phyloP scores from a whole-genome alignment of 2,329 filamentous ascomycete species.

The Fusarium globosum region DNA sequence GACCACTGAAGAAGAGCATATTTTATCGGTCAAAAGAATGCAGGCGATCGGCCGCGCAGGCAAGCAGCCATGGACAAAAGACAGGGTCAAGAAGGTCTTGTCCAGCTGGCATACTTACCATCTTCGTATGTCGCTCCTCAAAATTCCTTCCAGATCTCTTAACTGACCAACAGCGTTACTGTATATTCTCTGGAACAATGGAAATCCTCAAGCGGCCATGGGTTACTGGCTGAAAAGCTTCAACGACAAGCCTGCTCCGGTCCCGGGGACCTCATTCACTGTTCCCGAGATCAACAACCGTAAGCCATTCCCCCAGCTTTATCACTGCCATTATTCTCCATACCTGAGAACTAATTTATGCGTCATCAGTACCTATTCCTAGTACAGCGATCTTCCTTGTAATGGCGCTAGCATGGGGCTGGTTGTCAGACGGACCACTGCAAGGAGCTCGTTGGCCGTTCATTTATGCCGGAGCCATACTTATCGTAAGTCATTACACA shows the following conservation, averaged over 20 bases:
- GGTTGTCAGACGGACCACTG: constrained; percentile 33
- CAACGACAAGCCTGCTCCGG: not conserved
- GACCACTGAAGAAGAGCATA: constrained; percentile 40
- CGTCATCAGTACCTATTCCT: constrained; percentile 13
- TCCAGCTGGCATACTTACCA: constrained; percentile 34
- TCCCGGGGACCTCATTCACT: not conserved
- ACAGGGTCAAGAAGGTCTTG: constrained; percentile 14
- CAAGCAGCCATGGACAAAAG: constrained; percentile 29
- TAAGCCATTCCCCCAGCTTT: not conserved
- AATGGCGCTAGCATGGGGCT: constrained; percentile 28
- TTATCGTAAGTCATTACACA: constrained; percentile 1
- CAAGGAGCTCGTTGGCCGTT: constrained; percentile 27
- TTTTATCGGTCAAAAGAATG: constrained; percentile 28
- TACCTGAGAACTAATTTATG: not conserved
- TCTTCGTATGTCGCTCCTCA: not conserved
- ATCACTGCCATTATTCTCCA: not conserved
- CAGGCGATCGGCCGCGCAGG: constrained; percentile 23
- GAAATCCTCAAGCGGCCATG: not conserved
- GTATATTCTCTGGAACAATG: constrained; percentile 9
- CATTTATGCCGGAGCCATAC: constrained; percentile 28
- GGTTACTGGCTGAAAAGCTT: constrained; percentile 13
- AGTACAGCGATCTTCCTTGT: constrained; percentile 31
- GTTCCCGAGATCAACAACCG: constrained; percentile 4
- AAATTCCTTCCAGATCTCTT: accelerated
- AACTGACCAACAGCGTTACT: not conserved